Evolutionary conservation across 768 basidiomycete species (phyloP).

Genomic region (Pulveroboletus sp.): DNA sequence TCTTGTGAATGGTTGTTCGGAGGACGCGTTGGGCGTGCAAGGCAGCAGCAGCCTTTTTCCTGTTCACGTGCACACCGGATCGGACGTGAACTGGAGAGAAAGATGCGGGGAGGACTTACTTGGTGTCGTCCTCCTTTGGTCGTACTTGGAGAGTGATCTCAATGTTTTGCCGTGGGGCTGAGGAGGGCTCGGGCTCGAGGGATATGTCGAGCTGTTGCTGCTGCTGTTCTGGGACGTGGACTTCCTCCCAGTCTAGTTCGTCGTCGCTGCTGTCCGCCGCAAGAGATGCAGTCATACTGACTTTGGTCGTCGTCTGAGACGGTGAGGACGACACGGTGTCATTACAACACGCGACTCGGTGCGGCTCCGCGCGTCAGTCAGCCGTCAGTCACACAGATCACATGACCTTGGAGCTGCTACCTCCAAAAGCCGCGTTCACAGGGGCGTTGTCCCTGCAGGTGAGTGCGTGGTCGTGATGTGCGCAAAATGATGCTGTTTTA

Average conservation of each 20-base stretch:
- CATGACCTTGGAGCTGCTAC: slow-evolving; percentile 13
- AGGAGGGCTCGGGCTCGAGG: slow-evolving; percentile 24
- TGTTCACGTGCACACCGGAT: slow-evolving; percentile 34
- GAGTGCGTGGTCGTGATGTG: too few species aligned
- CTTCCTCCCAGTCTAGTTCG: slow-evolving; percentile 80
- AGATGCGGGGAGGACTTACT: slow-evolving; percentile 37
- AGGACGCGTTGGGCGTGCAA: slow-evolving; percentile 64
- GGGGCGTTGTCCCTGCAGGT: too few species aligned
- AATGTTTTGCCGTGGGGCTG: slow-evolving; percentile 44
- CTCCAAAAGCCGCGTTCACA: not conserved
- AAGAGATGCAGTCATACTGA: slow-evolving; percentile 15
- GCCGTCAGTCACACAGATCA: slow-evolving; percentile 6
- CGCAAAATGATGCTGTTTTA: too few species aligned
- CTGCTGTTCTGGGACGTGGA: slow-evolving; percentile 46
- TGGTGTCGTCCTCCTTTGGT: slow-evolving; percentile 35
- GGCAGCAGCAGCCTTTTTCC: slow-evolving; percentile 37
- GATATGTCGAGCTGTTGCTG: slow-evolving; percentile 13
- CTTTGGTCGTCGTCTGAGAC: slow-evolving; percentile 5
- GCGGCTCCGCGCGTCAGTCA: slow-evolving; percentile 19
- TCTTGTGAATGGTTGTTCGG: slow-evolving; percentile 80
- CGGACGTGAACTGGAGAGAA: not conserved
- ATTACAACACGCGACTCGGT: slow-evolving; percentile 7
- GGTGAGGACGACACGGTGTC: slow-evolving; percentile 1
- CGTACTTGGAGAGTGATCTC: slow-evolving; percentile 67
- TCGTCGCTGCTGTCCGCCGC: slow-evolving; percentile 45